phyloP scores from a whole-genome alignment of 495 filamentous ascomycete species.

The Aspergillus sparsus region DNA sequence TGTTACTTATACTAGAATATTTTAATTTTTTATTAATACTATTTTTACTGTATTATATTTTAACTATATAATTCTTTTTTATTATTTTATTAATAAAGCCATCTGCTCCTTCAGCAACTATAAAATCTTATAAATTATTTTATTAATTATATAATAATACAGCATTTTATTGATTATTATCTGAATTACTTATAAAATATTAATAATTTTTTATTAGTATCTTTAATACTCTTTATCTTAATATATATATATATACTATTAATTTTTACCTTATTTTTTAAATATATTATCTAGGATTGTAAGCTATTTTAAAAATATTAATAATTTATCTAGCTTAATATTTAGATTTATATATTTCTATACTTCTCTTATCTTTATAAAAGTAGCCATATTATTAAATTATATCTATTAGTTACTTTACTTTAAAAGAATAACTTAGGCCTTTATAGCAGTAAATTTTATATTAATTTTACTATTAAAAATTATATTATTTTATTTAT shows the following conservation, averaged over 20 bases:
- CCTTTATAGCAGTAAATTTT: neutral
- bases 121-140: neutral
- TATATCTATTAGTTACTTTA: too few relatives aligned
- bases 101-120: neutral
- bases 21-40: too few relatives aligned
- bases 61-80: neutral
- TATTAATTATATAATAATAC: neutral
- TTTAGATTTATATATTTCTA: too few relatives aligned
- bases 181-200: neutral
- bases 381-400: too few relatives aligned
- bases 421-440: too few relatives aligned
- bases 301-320: neutral
- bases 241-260: too few relatives aligned
- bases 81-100: neutral
- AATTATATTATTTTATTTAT: too few relatives aligned
- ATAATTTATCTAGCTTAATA: neutral
- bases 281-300: too few relatives aligned
- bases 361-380: too few relatives aligned
- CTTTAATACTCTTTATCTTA: neutral
- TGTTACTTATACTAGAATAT: too few relatives aligned
- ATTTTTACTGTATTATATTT: too few relatives aligned
- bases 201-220: neutral
- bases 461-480: neutral
- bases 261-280: too few relatives aligned
- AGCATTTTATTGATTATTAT: neutral